Conservation (phyloP, 176 grass and related monocot genomes). For the Areca catechu region DNA sequence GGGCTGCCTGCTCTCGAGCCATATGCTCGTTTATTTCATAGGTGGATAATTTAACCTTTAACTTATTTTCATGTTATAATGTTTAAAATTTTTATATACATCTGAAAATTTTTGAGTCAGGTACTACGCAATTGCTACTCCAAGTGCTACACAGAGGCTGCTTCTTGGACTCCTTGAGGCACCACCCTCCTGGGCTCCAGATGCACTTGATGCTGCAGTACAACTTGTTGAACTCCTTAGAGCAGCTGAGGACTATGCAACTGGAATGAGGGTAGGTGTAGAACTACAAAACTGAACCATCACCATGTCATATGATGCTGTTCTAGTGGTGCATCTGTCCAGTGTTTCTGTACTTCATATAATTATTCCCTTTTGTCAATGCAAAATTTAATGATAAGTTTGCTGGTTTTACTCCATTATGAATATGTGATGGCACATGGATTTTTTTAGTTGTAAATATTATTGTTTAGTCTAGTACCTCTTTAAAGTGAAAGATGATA, state of each 20-base stretch:
- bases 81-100: not conserved
- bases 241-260: conserved; percentile 93
- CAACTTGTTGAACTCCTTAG: conserved; percentile 99
- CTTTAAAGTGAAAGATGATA: too few relatives aligned
- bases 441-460: too few relatives aligned
- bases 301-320: too few relatives aligned
- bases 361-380: too few relatives aligned
- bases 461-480: too few relatives aligned
- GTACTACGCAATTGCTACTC: conserved; percentile 97
- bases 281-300: not conserved
- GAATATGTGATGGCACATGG: too few relatives aligned
- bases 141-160: conserved; percentile 91
- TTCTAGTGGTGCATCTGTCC: too few relatives aligned
- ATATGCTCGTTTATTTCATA: conserved; percentile 93
- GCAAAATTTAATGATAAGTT: too few relatives aligned
- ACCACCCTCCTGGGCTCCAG: conserved; percentile 97
- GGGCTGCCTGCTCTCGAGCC: conserved; percentile 90
- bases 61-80: conserved; percentile 9
- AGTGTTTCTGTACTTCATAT: too few relatives aligned
- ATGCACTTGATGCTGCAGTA: conserved; percentile 97
- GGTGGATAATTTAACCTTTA: conserved; percentile 29
- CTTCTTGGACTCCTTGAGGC: conserved; percentile 98
- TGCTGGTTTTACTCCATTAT: too few relatives aligned
- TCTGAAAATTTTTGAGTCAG: conserved; percentile 29
- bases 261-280: conserved; percentile 69